phyloP scores from a whole-genome alignment of 1,139 yeast species.

The Trichomonascaceae sp. region DNA sequence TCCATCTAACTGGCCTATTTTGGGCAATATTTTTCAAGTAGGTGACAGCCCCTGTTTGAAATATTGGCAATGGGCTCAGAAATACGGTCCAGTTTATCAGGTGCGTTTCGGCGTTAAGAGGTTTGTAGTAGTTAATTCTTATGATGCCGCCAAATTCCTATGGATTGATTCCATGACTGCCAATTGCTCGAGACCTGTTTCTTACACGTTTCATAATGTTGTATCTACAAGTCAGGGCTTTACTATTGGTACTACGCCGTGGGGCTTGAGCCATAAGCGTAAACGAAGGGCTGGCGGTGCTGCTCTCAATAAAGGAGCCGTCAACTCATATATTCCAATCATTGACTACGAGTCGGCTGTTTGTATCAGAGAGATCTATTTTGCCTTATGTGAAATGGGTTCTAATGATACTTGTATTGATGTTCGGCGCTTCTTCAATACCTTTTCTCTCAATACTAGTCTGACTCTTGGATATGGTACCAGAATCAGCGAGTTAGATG shows the following conservation, averaged over 20 bases:
- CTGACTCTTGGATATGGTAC: conserved; percentile 57
- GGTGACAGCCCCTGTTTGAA: conserved; percentile 46
- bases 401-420: conserved; percentile 33
- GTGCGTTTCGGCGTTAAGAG: conserved; percentile 52
- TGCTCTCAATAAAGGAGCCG: conserved; percentile 40
- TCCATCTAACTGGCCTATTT: conserved; percentile 44
- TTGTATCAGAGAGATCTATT: conserved; percentile 16
- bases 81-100: conserved; percentile 51
- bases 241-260: conserved; percentile 76
- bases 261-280: conserved; percentile 46
- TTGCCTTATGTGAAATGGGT: neutral
- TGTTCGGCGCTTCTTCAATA: conserved; percentile 42
- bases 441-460: conserved; percentile 53
- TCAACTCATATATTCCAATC: conserved; percentile 32
- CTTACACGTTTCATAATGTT: conserved; percentile 62
- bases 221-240: conserved; percentile 52
- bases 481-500: conserved; percentile 40
- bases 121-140: conserved; percentile 61
- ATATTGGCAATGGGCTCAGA: conserved; percentile 44
- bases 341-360: conserved; percentile 42
- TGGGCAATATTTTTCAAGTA: conserved; percentile 46
- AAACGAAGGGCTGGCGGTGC: conserved; percentile 52
- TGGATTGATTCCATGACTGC: conserved; percentile 52
- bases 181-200: conserved; percentile 60
- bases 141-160: conserved; percentile 44